Evolutionary conservation across 768 basidiomycete genomes (phyloP), one percentile per base, ranked within the genome.

Genomic region (Boletus sensibilis): DNA sequence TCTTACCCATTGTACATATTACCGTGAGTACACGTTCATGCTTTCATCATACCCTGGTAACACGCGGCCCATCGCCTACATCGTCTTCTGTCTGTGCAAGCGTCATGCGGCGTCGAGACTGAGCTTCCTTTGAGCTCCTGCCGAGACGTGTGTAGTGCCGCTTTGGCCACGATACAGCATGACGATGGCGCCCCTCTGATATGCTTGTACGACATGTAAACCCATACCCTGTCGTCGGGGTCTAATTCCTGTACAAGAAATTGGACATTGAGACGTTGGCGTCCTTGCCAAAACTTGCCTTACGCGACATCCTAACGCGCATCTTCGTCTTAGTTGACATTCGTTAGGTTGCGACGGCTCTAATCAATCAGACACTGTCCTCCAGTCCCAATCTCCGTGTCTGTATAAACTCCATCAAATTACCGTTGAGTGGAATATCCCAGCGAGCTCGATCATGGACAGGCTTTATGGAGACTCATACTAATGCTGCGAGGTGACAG

Each of bases 341-440:
- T 4, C 4, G 25, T 27, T 3, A 27, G 25, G 4, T 6, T 4
- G 25, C 25, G 25, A 27, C 25, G 6, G 25, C 25, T 4, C 25
- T 27, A 27, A 27, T 27, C n/a, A 27, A 27, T 27, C 25, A 6
- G 25, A 27, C 25, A 27, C 25, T 27, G 25, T 27, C 25, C 25
- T 27, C 25, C 33, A 12, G 13, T 43, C 61, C 33, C 72, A 70
- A 7, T 81, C 80, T 57, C 88, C 88, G 25, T 27, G 25, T 27
- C 4, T 4, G 25, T 27, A 27, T 27, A 6, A 6, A 27, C 3
- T 27, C 7, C 4, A 27, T 27, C 25, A 27, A 27, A 27, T 4
- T 4, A 27, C 25, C 25, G 4, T 18, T 18, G 20, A 42, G 14
- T 16, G 13, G 13, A 16, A 16, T 6, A 16, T 9, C 23, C 14